phyloP scores from a whole-genome alignment of 768 basidiomycete species.

The Naganishia vaughanmartiniae region DNA sequence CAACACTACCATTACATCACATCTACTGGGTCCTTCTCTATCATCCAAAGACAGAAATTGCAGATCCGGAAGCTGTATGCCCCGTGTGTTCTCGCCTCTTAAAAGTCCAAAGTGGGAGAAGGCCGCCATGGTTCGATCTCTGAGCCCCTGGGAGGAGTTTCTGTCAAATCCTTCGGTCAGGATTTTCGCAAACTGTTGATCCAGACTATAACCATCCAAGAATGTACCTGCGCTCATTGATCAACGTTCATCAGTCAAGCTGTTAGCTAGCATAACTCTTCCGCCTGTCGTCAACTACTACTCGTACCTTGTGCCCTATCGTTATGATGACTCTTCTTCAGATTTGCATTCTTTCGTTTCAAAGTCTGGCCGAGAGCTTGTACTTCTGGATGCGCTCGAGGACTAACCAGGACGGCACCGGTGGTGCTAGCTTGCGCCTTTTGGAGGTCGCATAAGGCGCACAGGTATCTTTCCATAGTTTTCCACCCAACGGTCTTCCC shows the following conservation, averaged over 20 bases:
- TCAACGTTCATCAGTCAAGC: too few relatives aligned
- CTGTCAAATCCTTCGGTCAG: neutral
- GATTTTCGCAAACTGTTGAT: neutral
- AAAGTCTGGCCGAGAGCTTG: neutral
- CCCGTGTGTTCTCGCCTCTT: neutral
- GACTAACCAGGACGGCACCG: neutral
- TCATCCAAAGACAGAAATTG: neutral
- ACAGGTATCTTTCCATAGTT: neutral
- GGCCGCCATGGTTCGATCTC: slow-evolving; percentile 8
- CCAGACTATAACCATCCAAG: neutral
- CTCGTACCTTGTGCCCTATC: too few relatives aligned
- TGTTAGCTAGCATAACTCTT: too few relatives aligned
- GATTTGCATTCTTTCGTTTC: neutral
- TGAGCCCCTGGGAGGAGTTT: neutral
- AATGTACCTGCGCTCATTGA: neutral
- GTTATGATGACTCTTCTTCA: slow-evolving; percentile 1
- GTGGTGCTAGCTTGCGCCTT: neutral
- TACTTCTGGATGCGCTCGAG: neutral
- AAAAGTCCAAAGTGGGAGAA: neutral
- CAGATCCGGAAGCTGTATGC: neutral
- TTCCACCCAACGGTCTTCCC: neutral
- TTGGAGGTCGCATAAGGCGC: neutral
- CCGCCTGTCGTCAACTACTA: too few relatives aligned
- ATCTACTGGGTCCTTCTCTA: neutral
- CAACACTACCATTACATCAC: neutral